Conservation (phyloP, 768 basidiomycete genomes). For the Strobilomyces echinocephalus region DNA sequence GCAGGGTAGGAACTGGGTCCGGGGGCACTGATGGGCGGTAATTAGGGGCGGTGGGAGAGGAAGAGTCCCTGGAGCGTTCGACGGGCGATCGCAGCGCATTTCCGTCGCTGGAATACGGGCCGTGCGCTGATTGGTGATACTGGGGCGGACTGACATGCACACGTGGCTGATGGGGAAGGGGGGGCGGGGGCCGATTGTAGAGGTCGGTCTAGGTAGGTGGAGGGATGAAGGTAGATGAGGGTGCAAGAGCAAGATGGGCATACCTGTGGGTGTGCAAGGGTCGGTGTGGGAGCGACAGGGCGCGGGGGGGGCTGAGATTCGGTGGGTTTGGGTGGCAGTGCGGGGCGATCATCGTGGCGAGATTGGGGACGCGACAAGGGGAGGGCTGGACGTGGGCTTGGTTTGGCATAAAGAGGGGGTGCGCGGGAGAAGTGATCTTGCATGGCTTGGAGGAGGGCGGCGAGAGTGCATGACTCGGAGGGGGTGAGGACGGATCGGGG, state of each 20-base stretch:
- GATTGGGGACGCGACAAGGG: conserved; percentile 19
- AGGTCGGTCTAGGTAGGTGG: conserved; percentile 20
- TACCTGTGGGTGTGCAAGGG: conserved; percentile 19
- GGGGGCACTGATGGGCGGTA: conserved; percentile 25
- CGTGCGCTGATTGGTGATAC: conserved; percentile 22
- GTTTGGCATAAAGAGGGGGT: conserved; percentile 89
- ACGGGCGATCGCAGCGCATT: conserved; percentile 17
- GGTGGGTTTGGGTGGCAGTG: conserved; percentile 37
- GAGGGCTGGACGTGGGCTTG: conserved; percentile 33
- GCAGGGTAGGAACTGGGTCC: conserved; percentile 24
- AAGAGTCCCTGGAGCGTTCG: conserved; percentile 17
- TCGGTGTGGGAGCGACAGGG: conserved; percentile 10
- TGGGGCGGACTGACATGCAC: conserved; percentile 24
- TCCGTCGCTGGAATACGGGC: conserved; percentile 16
- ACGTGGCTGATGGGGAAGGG: conserved; percentile 25
- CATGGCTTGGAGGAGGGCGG: conserved; percentile 68
- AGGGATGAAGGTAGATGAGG: background rate
- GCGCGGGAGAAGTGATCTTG: conserved; percentile 77
- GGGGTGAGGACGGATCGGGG: background rate
- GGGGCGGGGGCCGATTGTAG: conserved; percentile 35
- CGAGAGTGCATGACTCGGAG: conserved; percentile 70
- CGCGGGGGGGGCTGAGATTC: conserved; percentile 18
- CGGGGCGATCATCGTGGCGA: conserved; percentile 31
- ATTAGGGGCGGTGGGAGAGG: conserved; percentile 25
- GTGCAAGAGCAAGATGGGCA: conserved; percentile 6